Evolutionary conservation across 2,329 filamentous ascomycete genomes (phyloP), one percentile per base, ranked within the genome.

Genomic region (Colletotrichum spaethianum): DNA sequence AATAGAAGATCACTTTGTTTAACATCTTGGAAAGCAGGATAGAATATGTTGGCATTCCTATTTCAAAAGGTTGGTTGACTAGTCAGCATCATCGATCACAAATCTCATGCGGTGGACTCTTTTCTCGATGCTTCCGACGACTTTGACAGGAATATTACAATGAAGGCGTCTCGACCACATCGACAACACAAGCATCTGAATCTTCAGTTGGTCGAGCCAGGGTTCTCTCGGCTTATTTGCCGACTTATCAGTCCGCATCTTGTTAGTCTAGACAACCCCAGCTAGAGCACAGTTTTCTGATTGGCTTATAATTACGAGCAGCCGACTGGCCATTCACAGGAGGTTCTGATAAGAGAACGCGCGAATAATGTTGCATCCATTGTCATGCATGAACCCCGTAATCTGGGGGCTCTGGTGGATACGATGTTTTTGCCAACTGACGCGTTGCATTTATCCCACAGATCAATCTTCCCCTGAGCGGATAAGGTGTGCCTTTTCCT

Each of bases 401-500:
- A 28, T 63, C 61, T 18, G 48, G 61, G 61, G 46, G 9, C 16
- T 31, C 8, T 44, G 44, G 61, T 63, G 61, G 61, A 44, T 40
- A 63, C 36, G 14, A 14, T 3, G 36, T 7, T 55, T 63, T 42
- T 26, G 6, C 61, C 16, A 23, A 44, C 61, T 28, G 40, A 62
- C 59, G 46, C 48, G 26, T 53, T 63, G 61, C 61, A 63, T 63
- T 63, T 63, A 63, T 63, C 48, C 61, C 40, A 48, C 48, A 63
- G 61, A 52, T 33, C 36, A 33, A 42, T 44, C 26, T 53, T 50
- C n/a, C 42, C 57, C 53, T 33, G 44, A 63, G 44, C 31, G 60
- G 44, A 31, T 40, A 20, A 63, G 33, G 31, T 50, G 60, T 52
- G 60, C 60, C 9, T 33, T 38, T 52, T 36, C 36, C 38, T 31